These are phyloP conservation scores for Pseudocercospora macadamiae DNA, from an alignment of 2,329 filamentous ascomycete species.

Conservation along the genomic window DNA sequence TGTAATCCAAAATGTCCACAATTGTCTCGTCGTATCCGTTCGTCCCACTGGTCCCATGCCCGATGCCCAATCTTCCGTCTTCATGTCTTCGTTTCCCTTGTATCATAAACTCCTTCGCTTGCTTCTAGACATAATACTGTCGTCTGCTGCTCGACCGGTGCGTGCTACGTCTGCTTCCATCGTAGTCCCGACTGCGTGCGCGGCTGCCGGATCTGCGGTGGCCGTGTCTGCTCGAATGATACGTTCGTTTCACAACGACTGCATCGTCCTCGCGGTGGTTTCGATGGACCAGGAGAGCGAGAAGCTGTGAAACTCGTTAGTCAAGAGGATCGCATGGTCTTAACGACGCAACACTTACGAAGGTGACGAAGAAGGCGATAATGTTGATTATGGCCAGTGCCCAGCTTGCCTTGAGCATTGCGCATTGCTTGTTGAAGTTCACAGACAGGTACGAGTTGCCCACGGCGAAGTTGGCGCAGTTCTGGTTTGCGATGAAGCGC, in stretches of 20 bases:
- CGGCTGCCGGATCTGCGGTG: slow-evolving; percentile 41
- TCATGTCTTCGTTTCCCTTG: not conserved
- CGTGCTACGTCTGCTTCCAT: slow-evolving; percentile 28
- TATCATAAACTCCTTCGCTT: not conserved
- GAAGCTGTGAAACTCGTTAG: slow-evolving; percentile 40
- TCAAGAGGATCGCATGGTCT: not conserved
- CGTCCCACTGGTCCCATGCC: not conserved
- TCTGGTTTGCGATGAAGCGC: slow-evolving; percentile 59
- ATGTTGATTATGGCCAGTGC: slow-evolving; percentile 88
- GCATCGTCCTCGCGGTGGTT: slow-evolving; percentile 51
- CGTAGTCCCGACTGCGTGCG: slow-evolving; percentile 35
- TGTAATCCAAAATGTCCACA: not conserved
- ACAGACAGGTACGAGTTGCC: slow-evolving; percentile 36
- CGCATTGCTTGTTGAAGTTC: slow-evolving; percentile 73
- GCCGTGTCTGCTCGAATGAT: slow-evolving; percentile 49
- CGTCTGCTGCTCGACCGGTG: slow-evolving; percentile 34
- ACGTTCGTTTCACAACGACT: slow-evolving; percentile 58
- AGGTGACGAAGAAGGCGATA: slow-evolving; percentile 78
- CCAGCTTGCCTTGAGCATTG: slow-evolving; percentile 89
- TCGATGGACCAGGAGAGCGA: slow-evolving; percentile 64
- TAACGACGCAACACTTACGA: slow-evolving; percentile 50
- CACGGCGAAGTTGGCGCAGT: slow-evolving; percentile 66
- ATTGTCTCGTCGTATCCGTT: not conserved
- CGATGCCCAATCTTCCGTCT: not conserved
- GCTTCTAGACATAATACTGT: slow-evolving; percentile 35